phyloP scores from a whole-genome alignment of 2,329 filamentous ascomycete genomes.

The Trichoderma sp. region DNA sequence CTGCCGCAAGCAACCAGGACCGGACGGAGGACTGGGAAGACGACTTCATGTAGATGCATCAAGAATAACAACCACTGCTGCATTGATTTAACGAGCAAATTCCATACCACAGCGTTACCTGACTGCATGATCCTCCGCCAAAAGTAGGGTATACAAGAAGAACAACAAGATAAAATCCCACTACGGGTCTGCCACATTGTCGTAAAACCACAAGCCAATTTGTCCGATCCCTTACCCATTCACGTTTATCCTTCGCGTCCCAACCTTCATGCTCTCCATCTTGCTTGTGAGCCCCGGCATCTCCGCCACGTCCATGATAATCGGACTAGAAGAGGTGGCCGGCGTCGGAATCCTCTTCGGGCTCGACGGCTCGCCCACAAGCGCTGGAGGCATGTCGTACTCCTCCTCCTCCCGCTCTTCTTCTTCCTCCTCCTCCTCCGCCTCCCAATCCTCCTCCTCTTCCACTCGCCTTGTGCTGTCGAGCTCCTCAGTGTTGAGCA shows the following conservation, averaged over 20 bases:
- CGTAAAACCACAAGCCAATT: background rate
- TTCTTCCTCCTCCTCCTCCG: constrained; percentile 30
- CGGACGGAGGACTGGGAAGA: constrained; percentile 76
- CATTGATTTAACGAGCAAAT: background rate
- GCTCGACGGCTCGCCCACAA: background rate
- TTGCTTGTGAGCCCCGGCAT: constrained; percentile 37
- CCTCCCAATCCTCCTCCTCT: constrained; percentile 31
- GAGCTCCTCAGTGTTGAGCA: constrained; percentile 31
- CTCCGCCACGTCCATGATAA: constrained; percentile 37
- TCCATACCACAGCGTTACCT: background rate
- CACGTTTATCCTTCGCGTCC: constrained; percentile 28
- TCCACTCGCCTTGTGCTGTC: constrained; percentile 14
- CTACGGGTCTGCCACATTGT: constrained; percentile 1
- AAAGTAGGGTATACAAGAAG: constrained; percentile 22
- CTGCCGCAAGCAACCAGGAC: constrained; percentile 80
- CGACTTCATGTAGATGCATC: constrained; percentile 77
- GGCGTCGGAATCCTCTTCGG: constrained; percentile 30
- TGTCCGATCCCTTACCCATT: background rate
- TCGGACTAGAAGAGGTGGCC: constrained; percentile 36
- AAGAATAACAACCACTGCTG: background rate
- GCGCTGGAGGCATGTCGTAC: constrained; percentile 19
- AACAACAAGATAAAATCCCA: background rate
- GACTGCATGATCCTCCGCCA: background rate
- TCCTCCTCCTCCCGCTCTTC: constrained; percentile 32
- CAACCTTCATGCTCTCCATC: constrained; percentile 42